Evolutionary conservation across 2,329 filamentous ascomycete species (phyloP), one percentile per base, ranked within the genome.

Genomic region (Colletotrichum cordylinicola): DNA sequence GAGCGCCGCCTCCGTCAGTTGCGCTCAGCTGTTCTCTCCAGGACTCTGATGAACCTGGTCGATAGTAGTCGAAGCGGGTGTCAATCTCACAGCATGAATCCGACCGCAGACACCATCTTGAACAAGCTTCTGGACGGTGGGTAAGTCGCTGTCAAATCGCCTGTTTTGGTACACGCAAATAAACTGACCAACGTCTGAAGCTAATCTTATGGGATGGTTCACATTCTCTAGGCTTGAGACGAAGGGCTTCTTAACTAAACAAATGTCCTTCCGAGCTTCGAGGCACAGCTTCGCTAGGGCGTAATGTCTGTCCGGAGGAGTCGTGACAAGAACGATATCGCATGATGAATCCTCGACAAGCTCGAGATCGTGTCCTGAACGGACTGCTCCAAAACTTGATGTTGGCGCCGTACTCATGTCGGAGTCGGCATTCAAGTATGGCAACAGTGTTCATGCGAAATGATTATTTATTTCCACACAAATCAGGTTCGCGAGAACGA

Each of bases 321-420:
- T 56, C 8, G 21, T 56, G 21, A 56, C 27, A n/a, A 56, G 21
- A 12, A 27, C 21, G 2, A 56, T 27, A 12, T 56, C 52, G 52
- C 52, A 56, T 15, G 52, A 56, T 27, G n/a, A 24, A 27, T 56
- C 21, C 12, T 27, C 21, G 52, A 56, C 24, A 56, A 56, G 52
- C 83, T 90, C 0, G 88, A 90, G 74, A 31, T 89, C 2, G 80
- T 82, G 3, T 80, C 83, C 4, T 89, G 88, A 88, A 67, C 80
- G 1, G 88, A 90, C 76, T 85, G 87, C 70, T 89, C 90, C 82
- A 82, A 80, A 24, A 81, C 81, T 10, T 86, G 86, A 52, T 86
- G 83, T 77, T 85, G 85, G 80, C 82, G 84, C 80, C 82, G 87
- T 68, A 87, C 85, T 0, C 65, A 81, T 8, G 84, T 87, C 35